Percentiles rank a stretch among this genome's conserved stretches.
Evolutionary conservation across 2,329 filamentous ascomycete species (phyloP).

Genomic region (Gaeumannomyces tritici): DNA sequence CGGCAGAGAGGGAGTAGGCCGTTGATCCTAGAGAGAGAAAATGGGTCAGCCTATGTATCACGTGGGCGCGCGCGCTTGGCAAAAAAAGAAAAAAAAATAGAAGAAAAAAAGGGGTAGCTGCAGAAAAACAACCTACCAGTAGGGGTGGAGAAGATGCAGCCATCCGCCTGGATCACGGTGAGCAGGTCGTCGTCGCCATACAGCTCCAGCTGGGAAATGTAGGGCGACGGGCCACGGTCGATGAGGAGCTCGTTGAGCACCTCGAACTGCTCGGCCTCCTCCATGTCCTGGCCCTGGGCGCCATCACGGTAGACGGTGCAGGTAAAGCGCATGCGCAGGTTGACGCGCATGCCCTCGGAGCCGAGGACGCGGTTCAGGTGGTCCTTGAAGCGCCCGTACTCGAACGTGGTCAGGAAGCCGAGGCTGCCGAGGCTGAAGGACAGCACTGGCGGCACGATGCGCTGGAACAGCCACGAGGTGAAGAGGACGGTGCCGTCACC

Average conservation of each 20-base stretch:
- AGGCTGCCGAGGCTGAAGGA: conserved; percentile 78
- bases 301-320: conserved; percentile 86
- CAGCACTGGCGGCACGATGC: conserved; percentile 74
- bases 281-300: conserved; percentile 49
- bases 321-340: conserved; percentile 96
- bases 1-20: conserved; percentile 91
- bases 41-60: background rate
- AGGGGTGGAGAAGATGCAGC: conserved; percentile 94
- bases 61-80: background rate
- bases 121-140: conserved; percentile 45
- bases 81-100: too few species aligned
- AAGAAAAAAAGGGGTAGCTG: background rate
- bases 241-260: conserved; percentile 98
- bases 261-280: conserved; percentile 93
- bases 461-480: conserved; percentile 87
- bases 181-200: conserved; percentile 93
- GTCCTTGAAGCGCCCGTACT: conserved; percentile 79
- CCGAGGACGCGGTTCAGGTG: conserved; percentile 88
- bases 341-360: conserved; percentile 91
- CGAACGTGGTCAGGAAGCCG: conserved; percentile 81
- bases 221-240: conserved; percentile 90
- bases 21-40: conserved; percentile 52
- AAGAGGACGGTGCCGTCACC: conserved; percentile 83
- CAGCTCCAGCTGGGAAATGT: conserved; percentile 92
- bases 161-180: conserved; percentile 92